Evolutionary conservation across 805 yeast genomes (phyloP), one percentile per base, ranked within the genome.

Genomic region (Cyberlindnera saturnus): DNA sequence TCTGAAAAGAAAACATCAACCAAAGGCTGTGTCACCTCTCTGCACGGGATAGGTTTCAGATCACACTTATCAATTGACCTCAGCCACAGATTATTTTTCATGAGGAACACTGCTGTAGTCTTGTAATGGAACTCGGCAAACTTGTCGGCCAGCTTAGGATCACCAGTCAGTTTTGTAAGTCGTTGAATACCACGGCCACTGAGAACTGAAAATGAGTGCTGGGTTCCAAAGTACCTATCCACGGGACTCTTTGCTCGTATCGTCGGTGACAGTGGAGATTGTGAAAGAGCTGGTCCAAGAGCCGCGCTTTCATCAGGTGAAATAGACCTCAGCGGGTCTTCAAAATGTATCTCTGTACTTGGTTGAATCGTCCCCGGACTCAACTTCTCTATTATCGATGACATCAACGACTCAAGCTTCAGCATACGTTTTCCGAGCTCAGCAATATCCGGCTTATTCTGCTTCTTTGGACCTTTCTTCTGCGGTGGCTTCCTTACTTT

Each of bases 171-270:
- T 29, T 46, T 49, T 5, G 49, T 40, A 19, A 74, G 48, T 75
- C 77, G 70, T 33, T 54, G 51, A 6, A 73, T 32, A 10, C 79
- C 78, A 32, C 52, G 46, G 4, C 60, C 51, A 6, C 74, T 65
- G 37, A 73, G 62, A n/a, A 73, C 46, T 1, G 75, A 67, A 40
- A 72, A 50, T 0, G 55, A 46, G 1, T 53, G 48, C 31, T 55
- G 61, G 3, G 59, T 38, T 0, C 60, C 60, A 39, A 50, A 51
- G 37, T 51, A 54, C 40, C 47, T 43, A 17, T 45, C n/a, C 18
- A 37, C 18, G 8, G n/a, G 32, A 10, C 26, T 18, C 29, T 33
- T 33, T 33, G 13, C 37, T 6, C 49, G 49, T 2, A 28, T 18
- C 3, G 34, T 43, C 20, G 29, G 16, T 13, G 19, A 8, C 16